Evolutionary conservation across 176 grass and related monocot genomes (phyloP), one percentile per base, ranked within the genome.

Genomic region (Saccharum officinarum): DNA sequence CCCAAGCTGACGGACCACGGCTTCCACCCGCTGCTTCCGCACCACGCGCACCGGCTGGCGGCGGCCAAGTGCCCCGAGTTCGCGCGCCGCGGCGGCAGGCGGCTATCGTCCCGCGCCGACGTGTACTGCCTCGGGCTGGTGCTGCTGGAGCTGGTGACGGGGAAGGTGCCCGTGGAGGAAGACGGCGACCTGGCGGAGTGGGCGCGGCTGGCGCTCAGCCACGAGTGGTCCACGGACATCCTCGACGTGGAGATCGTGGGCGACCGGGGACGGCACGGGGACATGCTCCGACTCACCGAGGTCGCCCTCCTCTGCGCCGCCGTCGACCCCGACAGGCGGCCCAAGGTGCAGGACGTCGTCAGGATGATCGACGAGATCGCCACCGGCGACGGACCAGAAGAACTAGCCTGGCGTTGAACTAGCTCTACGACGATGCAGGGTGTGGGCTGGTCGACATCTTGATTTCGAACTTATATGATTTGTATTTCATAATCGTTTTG

Each of bases 161-260:
- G 97, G 39, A 93, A 94, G 76, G 81, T 89, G 17, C 90, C 94
- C 7, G 82, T 87, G 18, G 92, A 96, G 69, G 84, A 91, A 18
- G 93, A 96, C 73, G 92, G 88, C 68, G 87, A 90, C 80, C 76
- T 99, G 79, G 85, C 92, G 54, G 85, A 85, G 82, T 99, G 97
- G 97, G 90, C 94, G 67, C 87, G 88, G 16, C 69, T 92, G 23
- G 92, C 90, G n/a, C 81, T 99, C 15, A 91, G 83, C 75, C 92
- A 99, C 70, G 90, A 99, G 67, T 99, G 90, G 97, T 94, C 97
- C 30, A 96, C 92, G 4, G 97, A 99, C 74, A 90, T 99, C 37
- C 47, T 99, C 75, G 97, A 99, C 87, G 69, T 99, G 17, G 94
- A 96, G 86, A 91, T 99, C 83, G 79, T 91, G 34, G 57, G 34